Percentiles rank a stretch among this genome's conserved stretches.
Evolutionary conservation across 208 protist species (phyloP).

Genomic region (Leishmania amazonensis): DNA sequence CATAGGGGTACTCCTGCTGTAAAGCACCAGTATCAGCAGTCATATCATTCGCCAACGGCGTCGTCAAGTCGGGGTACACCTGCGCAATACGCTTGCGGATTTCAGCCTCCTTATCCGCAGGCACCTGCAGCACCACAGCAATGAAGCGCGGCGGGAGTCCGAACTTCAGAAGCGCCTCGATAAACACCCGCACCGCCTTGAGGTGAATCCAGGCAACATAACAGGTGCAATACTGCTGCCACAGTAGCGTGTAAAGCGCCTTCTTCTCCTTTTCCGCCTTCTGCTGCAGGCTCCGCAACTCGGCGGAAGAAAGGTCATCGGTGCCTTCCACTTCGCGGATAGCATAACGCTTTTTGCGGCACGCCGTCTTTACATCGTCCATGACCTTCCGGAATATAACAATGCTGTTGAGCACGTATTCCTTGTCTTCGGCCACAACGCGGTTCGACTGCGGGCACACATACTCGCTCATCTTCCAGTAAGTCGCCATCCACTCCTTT

Average conservation of each 20-base stretch:
- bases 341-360: conserved; percentile 78
- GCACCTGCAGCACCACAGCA: conserved; percentile 76
- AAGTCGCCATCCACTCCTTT: conserved; percentile 82
- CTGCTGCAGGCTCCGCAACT: conserved; percentile 70
- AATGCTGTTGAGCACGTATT: conserved; percentile 89
- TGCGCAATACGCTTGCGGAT: conserved; percentile 76
- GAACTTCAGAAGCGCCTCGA: conserved; percentile 90
- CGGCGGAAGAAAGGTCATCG: conserved; percentile 64
- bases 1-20: conserved; percentile 87
- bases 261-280: conserved; percentile 87
- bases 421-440: conserved; percentile 87
- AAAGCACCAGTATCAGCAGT: conserved; percentile 60
- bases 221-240: conserved; percentile 87
- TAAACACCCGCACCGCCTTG: conserved; percentile 92
- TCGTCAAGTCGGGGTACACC: conserved; percentile 70
- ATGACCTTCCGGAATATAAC: conserved; percentile 87
- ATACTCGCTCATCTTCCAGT: conserved; percentile 86
- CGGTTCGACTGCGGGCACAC: conserved; percentile 84
- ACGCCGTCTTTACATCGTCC: conserved; percentile 82
- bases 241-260: conserved; percentile 78
- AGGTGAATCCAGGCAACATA: conserved; percentile 93
- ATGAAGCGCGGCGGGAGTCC: conserved; percentile 89
- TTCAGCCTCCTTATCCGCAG: conserved; percentile 69
- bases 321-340: conserved; percentile 77
- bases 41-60: conserved; percentile 51